Base-by-base conservation (phyloP, 2,329 filamentous ascomycete genomes). In the Beauveria bassiana region DNA sequence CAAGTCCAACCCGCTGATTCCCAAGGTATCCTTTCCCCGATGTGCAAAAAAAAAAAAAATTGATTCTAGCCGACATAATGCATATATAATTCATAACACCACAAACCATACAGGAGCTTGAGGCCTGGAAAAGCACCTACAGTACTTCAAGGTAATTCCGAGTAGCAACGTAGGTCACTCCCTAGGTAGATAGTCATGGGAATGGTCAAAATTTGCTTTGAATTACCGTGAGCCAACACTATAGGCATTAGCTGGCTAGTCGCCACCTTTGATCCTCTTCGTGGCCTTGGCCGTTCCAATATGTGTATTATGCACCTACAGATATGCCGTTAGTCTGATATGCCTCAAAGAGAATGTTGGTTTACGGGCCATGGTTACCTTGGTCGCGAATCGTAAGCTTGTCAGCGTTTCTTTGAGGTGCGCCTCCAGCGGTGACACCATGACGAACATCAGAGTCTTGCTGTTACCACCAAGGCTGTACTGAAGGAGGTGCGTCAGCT, bases 381-480 rank as follows among this genome's bases (percentile, higher is more conserved):
- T 98, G 40, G 91, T 96, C 18, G 95, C 95, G 75, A 99, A 99
- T 70, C 95, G 89, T 74, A 99, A 80, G 80, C 92, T 97, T 50
- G 93, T 96, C 72, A 97, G 79, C 3, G 93, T 97, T 80, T 99
- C 95, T 70, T 88, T 89, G 66, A 97, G 79, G 77, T 98, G 95
- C 6, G 87, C 89, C 77, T 96, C 90, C 63, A 98, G 79, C 40
- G 95, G 95, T 68, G 89, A 95, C 61, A 96, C 90, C 93, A 98
- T 98, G 72, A 98, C 91, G 73, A 99, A 96, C 95, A 99, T 99
- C 69, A 99, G 87, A 0, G 95, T 99, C 77, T 97, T 96, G 68
- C 89, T 95, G 74, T 96, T 97, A 18, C 95, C 95, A 4, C 95
- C 93, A 8, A 99, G 80, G 3, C 91, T 96, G 71, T 95, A 96